Evolutionary conservation across 352 stramenopile species (phyloP).

Genomic region (Phytophthora citrophthora): DNA sequence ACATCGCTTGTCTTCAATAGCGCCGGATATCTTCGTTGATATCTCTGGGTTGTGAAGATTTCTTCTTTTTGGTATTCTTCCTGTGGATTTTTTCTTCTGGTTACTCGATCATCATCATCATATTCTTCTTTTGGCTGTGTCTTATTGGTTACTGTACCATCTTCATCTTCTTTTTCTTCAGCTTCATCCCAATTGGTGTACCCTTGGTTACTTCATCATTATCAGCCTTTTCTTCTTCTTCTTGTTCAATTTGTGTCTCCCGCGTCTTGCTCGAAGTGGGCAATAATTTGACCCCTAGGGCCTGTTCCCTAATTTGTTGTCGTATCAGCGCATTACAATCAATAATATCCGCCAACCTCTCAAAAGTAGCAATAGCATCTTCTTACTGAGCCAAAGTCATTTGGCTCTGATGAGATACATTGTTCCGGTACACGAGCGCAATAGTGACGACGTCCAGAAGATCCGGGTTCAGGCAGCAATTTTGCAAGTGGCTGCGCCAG

Average conservation of each 20-base stretch:
- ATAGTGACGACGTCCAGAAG: constrained; percentile 37
- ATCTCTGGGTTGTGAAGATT: neutral
- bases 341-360: constrained; percentile 43
- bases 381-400: constrained; percentile 39
- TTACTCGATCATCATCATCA: no score
- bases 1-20: neutral
- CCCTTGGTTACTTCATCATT: no score
- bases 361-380: constrained; percentile 40
- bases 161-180: constrained; percentile 21
- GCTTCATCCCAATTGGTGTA: no score
- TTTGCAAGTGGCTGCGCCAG: constrained; percentile 48
- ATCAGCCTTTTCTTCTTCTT: neutral
- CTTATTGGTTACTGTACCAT: no score
- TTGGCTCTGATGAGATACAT: constrained; percentile 44
- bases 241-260: neutral
- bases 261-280: constrained; percentile 18
- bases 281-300: constrained; percentile 38
- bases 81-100: no score
- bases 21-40: no score
- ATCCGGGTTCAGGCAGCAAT: constrained; percentile 26
- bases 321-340: constrained; percentile 34
- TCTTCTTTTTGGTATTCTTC: constrained; percentile 6
- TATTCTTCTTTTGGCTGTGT: no score
- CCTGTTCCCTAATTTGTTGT: constrained; percentile 39
- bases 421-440: constrained; percentile 43